Conservation (phyloP, 2,329 filamentous ascomycete species). For the Lachnellula hyalina region DNA sequence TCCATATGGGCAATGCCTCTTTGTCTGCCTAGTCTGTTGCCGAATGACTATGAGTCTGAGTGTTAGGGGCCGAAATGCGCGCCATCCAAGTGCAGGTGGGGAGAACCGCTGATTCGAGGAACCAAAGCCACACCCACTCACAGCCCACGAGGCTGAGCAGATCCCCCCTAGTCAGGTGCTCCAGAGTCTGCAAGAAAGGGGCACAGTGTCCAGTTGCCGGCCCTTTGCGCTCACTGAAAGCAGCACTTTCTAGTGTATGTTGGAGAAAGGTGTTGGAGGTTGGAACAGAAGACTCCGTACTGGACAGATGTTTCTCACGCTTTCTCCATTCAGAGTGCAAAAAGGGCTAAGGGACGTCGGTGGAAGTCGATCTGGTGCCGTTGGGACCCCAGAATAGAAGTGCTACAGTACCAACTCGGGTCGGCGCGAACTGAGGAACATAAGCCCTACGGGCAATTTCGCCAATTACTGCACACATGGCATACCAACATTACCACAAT, state of each 20-base stretch:
- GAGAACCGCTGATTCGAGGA: background rate
- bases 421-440: background rate
- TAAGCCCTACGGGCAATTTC: background rate
- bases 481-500: background rate
- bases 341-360: no score
- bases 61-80: background rate
- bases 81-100: background rate
- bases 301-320: no score
- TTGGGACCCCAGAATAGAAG: background rate
- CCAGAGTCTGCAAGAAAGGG: background rate
- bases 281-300: no score
- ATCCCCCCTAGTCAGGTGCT: background rate
- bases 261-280: no score
- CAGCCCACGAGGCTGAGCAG: conserved; percentile 4
- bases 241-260: no score
- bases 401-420: background rate
- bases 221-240: background rate
- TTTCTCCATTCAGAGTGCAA: no score
- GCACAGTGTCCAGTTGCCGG: conserved; percentile 1
- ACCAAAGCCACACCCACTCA: conserved; percentile 1
- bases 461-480: background rate
- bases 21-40: conserved; percentile 8
- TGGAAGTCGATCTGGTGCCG: no score
- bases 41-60: background rate
- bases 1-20: background rate